phyloP scores from a whole-genome alignment of 2,329 filamentous ascomycete genomes.

The Botryotinia convoluta region DNA sequence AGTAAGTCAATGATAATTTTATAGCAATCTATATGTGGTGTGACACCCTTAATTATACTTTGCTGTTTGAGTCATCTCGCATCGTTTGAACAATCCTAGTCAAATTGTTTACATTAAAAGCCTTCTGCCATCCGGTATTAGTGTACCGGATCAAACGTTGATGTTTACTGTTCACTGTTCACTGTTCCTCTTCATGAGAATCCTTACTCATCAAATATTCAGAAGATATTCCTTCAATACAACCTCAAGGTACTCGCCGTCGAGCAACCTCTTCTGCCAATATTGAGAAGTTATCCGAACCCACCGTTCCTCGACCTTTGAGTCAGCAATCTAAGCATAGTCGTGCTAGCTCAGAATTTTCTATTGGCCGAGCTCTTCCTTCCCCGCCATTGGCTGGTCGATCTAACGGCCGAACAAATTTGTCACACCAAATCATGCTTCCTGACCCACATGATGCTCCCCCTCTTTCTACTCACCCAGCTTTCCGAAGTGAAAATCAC shows the following conservation, averaged over 20 bases:
- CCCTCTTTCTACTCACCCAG: slow-evolving; percentile 36
- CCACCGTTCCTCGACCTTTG: slow-evolving; percentile 50
- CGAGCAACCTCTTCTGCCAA: slow-evolving; percentile 62
- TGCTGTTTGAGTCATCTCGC: slow-evolving; percentile 1
- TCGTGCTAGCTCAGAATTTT: slow-evolving; percentile 69
- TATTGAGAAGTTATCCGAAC: slow-evolving; percentile 54
- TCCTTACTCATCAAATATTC: neutral
- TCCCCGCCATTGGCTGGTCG: slow-evolving; percentile 44
- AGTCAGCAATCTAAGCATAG: slow-evolving; percentile 65
- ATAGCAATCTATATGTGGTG: slow-evolving; percentile 16
- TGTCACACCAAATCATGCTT: slow-evolving; percentile 33
- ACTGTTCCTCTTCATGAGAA: neutral
- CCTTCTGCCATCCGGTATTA: neutral
- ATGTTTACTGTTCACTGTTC: neutral
- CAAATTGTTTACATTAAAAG: neutral
- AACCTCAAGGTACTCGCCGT: slow-evolving; percentile 47
- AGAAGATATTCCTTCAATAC: slow-evolving; percentile 7
- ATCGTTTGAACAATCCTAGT: neutral
- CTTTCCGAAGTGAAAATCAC: slow-evolving; percentile 33
- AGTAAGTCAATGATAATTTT: slow-evolving; percentile 52
- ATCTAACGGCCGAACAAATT: slow-evolving; percentile 37
- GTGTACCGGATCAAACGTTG: neutral
- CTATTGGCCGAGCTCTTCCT: slow-evolving; percentile 54
- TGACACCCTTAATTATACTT: slow-evolving; percentile 17
- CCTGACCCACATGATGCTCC: slow-evolving; percentile 36